Evolutionary conservation across 2,329 filamentous ascomycete species (phyloP), one percentile per base, ranked within the genome.

Genomic region (Xylaria sp.): DNA sequence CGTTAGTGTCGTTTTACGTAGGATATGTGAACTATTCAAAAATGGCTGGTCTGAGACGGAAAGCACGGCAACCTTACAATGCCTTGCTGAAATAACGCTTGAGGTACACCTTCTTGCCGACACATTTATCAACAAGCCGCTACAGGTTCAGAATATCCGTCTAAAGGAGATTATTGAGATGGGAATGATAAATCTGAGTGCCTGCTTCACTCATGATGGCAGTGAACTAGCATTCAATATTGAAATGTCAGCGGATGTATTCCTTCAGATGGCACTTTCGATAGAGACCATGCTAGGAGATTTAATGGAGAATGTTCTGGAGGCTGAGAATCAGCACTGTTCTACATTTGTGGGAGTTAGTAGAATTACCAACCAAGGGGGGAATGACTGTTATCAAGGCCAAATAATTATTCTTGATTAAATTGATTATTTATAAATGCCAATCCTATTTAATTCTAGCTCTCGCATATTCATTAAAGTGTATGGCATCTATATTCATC

Each of bases 251-350:
- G 61, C 53, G 13, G 36, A 51, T 38, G 36, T 59, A 5, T 63
- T 63, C 45, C 61, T 63, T 27, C 61, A 63, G 45, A 63, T 63
- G 61, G 61, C 61, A 15, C 15, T 31, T 44, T 33, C 45, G 5
- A 38, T 63, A n/a, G 61, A 63, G 33, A 29, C 51, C 3, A 33
- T 63, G 10, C 20, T 63, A 5, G 54, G 36, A 6, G 54, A 63
- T 36, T 29, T 63, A 20, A 36, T 63, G 5, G n/a, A 63, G n/a
- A n/a, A n/a, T n/a, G n/a, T n/a, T n/a, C n/a, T n/a, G n/a, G n/a
- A n/a, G n/a, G n/a, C n/a, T n/a, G n/a, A n/a, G n/a, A n/a, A n/a
- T n/a, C n/a, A n/a, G n/a, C n/a, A n/a, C n/a, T n/a, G n/a, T n/a
- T n/a, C n/a, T n/a, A n/a, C n/a, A n/a, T n/a, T n/a, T n/a, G n/a